Percentiles rank a stretch among this genome's conserved stretches.
Evolutionary conservation across 2,329 filamentous ascomycete genomes (phyloP).

Genomic region (Cercospora brassicicola): DNA sequence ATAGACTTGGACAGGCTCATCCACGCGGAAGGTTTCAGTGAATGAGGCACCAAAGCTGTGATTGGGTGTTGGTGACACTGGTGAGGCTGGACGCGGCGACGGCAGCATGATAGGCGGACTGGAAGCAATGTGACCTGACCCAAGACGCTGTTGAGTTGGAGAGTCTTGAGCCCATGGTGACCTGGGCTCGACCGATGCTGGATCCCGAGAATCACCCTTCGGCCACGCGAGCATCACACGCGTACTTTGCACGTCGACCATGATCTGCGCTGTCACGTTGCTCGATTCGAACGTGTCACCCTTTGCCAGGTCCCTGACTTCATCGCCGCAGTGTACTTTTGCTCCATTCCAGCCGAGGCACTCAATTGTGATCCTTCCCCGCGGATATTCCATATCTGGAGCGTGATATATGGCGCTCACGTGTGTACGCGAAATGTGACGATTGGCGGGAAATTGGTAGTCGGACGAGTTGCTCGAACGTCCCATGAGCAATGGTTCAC

Average conservation of each 20-base stretch:
- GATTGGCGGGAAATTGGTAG: constrained; percentile 88
- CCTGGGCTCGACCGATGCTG: constrained; percentile 58
- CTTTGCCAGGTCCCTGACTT: constrained; percentile 81
- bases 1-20: constrained; percentile 64
- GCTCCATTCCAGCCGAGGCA: constrained; percentile 96
- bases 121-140: constrained; percentile 49
- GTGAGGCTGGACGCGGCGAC: constrained; percentile 64
- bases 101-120: constrained; percentile 64
- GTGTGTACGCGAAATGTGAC: constrained; percentile 89
- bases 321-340: constrained; percentile 86
- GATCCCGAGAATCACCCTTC: constrained; percentile 51
- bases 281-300: constrained; percentile 88
- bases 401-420: constrained; percentile 82
- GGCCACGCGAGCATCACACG: constrained; percentile 91
- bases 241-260: constrained; percentile 91
- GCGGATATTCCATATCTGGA: constrained; percentile 64
- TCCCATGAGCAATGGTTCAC: constrained; percentile 81
- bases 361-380: constrained; percentile 79
- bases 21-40: constrained; percentile 45
- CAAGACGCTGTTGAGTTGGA: constrained; percentile 52
- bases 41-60: constrained; percentile 44
- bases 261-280: constrained; percentile 83
- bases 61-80: constrained; percentile 69
- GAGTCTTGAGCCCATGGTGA: constrained; percentile 65
- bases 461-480: constrained; percentile 94